Conservation (phyloP, 371 early-diverging fungal genomes). For the Mucor indicus region DNA sequence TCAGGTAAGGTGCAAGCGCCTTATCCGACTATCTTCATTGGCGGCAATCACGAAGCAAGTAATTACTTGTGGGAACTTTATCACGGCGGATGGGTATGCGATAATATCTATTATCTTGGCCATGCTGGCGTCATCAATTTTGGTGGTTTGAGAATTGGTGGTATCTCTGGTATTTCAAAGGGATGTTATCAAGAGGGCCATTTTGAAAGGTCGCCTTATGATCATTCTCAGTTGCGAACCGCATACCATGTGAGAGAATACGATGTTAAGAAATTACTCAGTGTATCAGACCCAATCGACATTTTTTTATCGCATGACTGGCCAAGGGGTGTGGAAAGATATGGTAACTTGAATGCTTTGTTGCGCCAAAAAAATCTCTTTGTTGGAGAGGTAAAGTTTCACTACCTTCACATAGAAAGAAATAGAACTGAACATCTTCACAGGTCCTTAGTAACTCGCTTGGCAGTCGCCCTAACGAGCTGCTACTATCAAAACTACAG, state of each 20-base stretch:
- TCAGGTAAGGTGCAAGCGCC: constrained; percentile 79
- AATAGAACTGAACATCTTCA: neutral
- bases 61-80: constrained; percentile 92
- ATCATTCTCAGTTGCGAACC: constrained; percentile 52
- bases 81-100: constrained; percentile 96
- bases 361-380: constrained; percentile 71
- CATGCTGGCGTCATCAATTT: constrained; percentile 77
- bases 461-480: constrained; percentile 71
- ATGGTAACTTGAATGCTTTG: constrained; percentile 70
- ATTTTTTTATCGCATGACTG: constrained; percentile 96
- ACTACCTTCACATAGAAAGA: too few relatives aligned
- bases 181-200: constrained; percentile 74
- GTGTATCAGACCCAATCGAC: constrained; percentile 70
- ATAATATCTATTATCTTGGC: constrained; percentile 94
- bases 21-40: constrained; percentile 89
- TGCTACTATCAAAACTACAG: constrained; percentile 66
- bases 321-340: constrained; percentile 83
- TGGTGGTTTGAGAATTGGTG: constrained; percentile 89
- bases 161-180: constrained; percentile 93
- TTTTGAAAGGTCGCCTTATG: constrained; percentile 78
- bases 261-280: constrained; percentile 74
- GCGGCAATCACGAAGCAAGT: constrained; percentile 97
- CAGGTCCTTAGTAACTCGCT: constrained; percentile 66
- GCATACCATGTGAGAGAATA: constrained; percentile 87
- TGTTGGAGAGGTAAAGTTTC: constrained; percentile 56